Percentiles rank a stretch among this genome's conserved stretches.
Evolutionary conservation across 2,329 filamentous ascomycete species (phyloP).

Genomic region (Nemania sp.): DNA sequence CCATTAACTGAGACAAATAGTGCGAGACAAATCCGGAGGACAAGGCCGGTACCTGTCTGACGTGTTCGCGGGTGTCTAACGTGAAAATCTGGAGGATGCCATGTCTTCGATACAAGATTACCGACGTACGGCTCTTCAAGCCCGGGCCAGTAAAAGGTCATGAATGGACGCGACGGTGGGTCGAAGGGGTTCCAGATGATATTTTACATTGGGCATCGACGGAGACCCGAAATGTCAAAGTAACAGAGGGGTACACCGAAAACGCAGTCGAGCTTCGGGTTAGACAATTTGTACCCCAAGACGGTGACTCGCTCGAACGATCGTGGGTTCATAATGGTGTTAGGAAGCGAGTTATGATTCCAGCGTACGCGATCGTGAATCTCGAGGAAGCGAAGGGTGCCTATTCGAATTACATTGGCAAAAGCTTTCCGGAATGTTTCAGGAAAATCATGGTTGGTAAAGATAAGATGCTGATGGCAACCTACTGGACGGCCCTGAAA

Average conservation of each 20-base stretch:
- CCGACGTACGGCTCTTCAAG: conserved; percentile 61
- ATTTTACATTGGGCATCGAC: conserved; percentile 59
- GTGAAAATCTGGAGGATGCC: conserved; percentile 57
- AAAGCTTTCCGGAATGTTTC: conserved; percentile 52
- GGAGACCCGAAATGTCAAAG: conserved; percentile 52
- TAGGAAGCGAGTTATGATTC: conserved; percentile 53
- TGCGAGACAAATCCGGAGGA: conserved; percentile 56
- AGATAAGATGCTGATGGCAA: conserved; percentile 50
- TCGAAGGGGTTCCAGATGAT: conserved; percentile 56
- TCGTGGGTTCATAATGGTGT: conserved; percentile 55
- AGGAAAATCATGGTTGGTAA: conserved; percentile 43
- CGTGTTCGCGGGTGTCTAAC: conserved; percentile 56
- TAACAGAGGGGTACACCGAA: conserved; percentile 59
- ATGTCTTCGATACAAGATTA: conserved; percentile 64
- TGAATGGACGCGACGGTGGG: conserved; percentile 64
- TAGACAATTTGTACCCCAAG: conserved; percentile 56
- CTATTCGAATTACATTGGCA: conserved; percentile 55
- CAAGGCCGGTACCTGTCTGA: conserved; percentile 53
- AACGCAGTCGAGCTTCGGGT: conserved; percentile 53
- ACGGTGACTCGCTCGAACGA: conserved; percentile 58
- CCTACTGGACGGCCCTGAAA: conserved; percentile 53
- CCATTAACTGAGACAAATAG: conserved; percentile 41
- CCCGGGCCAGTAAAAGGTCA: conserved; percentile 60
- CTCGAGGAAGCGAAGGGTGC: conserved; percentile 53
- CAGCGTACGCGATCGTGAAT: conserved; percentile 60